A percentile compares a stretch with the other conserved stretches of the same genome.
These are phyloP conservation scores for Rhizomucor miehei DNA, from an alignment of 371 early-diverging fungal genomes.

Conservation along the genomic window DNA sequence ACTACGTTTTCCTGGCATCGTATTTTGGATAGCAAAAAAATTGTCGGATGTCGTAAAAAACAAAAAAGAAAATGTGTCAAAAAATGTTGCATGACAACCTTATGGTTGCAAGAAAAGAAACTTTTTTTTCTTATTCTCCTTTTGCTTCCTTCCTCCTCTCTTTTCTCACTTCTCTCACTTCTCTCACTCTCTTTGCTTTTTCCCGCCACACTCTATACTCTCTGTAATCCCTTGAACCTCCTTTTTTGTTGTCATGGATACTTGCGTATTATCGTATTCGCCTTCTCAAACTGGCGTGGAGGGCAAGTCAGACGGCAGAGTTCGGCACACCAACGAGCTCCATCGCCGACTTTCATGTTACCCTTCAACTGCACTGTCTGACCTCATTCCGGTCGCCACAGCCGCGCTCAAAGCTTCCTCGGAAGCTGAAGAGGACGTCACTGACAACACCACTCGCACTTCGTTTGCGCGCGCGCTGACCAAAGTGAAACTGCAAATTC, in stretches of 20 bases:
- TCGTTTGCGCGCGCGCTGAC: slow-evolving; percentile 37
- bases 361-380: slow-evolving; percentile 26
- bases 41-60: neutral
- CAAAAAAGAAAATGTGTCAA: slow-evolving; percentile 1
- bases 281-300: neutral
- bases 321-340: slow-evolving; percentile 9
- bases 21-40: neutral
- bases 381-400: slow-evolving; percentile 41
- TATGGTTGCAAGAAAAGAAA: neutral
- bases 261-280: slow-evolving; percentile 4
- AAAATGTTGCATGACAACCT: neutral
- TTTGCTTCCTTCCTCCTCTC: neutral
- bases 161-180: neutral
- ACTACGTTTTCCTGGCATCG: neutral
- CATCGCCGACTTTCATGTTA: slow-evolving; percentile 14
- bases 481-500: slow-evolving; percentile 36
- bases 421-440: neutral
- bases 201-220: neutral
- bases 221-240: neutral
- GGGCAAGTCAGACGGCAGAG: neutral
- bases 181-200: neutral
- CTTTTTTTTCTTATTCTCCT: neutral
- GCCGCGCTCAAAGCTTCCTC: slow-evolving; percentile 23
- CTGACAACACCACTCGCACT: slow-evolving; percentile 10
- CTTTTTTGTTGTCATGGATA: slow-evolving; percentile 1